phyloP scores from a whole-genome alignment of 495 filamentous ascomycete species.

The Penicillium samsonianum region DNA sequence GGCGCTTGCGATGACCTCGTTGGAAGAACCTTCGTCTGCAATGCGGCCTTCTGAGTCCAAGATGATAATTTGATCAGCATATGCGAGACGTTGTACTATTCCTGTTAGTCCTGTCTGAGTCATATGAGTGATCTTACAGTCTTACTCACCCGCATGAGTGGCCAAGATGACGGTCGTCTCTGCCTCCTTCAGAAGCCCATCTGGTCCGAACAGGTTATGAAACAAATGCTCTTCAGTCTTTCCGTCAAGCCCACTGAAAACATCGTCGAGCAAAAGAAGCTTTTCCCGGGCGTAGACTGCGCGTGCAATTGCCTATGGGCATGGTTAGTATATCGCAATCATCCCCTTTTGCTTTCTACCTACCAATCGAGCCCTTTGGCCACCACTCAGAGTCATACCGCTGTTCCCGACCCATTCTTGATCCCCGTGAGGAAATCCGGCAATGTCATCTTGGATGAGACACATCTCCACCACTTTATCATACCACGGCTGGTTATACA shows the following conservation, averaged over 20 bases:
- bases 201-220: conserved; percentile 40
- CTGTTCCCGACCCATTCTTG: conserved; percentile 33
- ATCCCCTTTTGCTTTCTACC: conserved; percentile 20
- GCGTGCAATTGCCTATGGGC: conserved; percentile 42
- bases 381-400: conserved; percentile 39
- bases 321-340: background rate
- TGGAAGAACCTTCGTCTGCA: background rate
- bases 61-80: background rate
- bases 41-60: background rate
- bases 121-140: background rate
- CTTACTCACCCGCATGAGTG: conserved; percentile 15
- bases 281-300: conserved; percentile 44
- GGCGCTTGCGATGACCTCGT: background rate
- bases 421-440: conserved; percentile 34
- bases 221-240: conserved; percentile 51
- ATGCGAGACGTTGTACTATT: background rate
- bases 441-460: conserved; percentile 37
- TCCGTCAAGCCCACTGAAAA: conserved; percentile 35
- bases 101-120: background rate
- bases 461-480: conserved; percentile 39
- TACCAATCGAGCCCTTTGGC: conserved; percentile 40
- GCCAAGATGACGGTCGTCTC: conserved; percentile 42
- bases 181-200: conserved; percentile 39
- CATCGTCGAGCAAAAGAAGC: conserved; percentile 43
- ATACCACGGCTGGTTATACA: conserved; percentile 40